Base-by-base conservation (phyloP, 371 early-diverging fungal species). In the Actinomortierella ambigua region DNA sequence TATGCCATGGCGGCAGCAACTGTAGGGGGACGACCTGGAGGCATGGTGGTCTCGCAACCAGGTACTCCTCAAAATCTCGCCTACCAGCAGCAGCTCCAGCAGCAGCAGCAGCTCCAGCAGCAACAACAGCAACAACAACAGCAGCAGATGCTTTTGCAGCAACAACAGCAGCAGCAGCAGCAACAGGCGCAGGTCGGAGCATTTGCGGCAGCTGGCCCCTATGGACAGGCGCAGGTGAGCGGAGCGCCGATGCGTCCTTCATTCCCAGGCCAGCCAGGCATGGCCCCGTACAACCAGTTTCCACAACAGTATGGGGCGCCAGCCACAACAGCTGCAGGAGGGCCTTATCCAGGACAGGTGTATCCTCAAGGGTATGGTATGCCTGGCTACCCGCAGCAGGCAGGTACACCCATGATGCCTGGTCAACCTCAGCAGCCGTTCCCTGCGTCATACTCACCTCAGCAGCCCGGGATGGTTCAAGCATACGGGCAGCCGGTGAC, bases 41-140 rank as follows among this genome's bases (percentile, higher is more conserved):
- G 22, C 46, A 15, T 18, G 46, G 17, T 46, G 6, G 18, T 22
- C 17, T 5, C 52, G 5, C 40, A 55, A 34, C 63, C 58, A 6
- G 26, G 26, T n/a, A 57, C 59, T 63, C 60, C 55, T 29, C 46
- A 60, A 0, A 26, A 48, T 15, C 18, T 60, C 7, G 41, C 50
- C 2, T 71, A 58, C 42, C 59, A 55, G 53, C 65, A 56, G 22
- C 43, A 50, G 26, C 56, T 41, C 8, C 53, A 42, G 22, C 57
- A 51, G 22, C 70, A 69, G 24, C 34, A 28, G 22, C 57, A 59
- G 57, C 69, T 59, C 7, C 63, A 63, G 5, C 52, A 56, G 59
- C 69, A 68, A 13, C 54, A 55, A 2, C 28, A 52, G 20, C 51
- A 6, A 51, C 52, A 53, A 18, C 53, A 26, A 53, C 26, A 50